A percentile compares a stretch with the other conserved stretches of the same genome.
Conservation (phyloP, 768 basidiomycete species). For the Amanita subjunquillea region DNA sequence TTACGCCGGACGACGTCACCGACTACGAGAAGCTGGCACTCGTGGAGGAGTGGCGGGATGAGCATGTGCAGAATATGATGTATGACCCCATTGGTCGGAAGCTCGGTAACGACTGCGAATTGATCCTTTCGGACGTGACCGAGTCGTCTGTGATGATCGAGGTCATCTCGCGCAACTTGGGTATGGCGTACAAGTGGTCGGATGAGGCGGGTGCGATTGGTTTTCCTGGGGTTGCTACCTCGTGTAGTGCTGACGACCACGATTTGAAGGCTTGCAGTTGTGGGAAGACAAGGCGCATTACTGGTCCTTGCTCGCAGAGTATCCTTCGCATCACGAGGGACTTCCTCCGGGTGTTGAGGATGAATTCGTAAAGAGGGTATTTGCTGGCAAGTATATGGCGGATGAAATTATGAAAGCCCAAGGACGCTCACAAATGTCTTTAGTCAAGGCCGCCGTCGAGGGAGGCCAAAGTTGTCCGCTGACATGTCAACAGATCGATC, state of each 20-base stretch:
- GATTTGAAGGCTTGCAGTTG: constrained; percentile 14
- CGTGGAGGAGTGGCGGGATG: constrained; percentile 24
- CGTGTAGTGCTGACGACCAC: neutral
- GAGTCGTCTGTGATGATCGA: constrained; percentile 23
- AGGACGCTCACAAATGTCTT: constrained; percentile 5
- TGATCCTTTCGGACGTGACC: constrained; percentile 28
- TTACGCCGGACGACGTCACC: constrained; percentile 30
- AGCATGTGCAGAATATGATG: constrained; percentile 24
- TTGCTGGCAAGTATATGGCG: constrained; percentile 17
- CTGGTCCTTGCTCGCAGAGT: constrained; percentile 33
- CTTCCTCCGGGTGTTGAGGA: constrained; percentile 25
- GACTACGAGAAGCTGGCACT: constrained; percentile 20
- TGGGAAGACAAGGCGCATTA: constrained; percentile 22
- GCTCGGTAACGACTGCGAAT: constrained; percentile 29
- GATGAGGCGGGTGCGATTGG: constrained; percentile 20
- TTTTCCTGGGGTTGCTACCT: neutral
- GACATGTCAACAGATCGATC: constrained; percentile 25
- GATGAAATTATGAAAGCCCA: neutral
- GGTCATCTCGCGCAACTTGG: constrained; percentile 25
- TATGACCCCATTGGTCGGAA: constrained; percentile 16
- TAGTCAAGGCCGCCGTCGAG: constrained; percentile 20
- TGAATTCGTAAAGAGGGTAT: constrained; percentile 22
- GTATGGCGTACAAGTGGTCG: constrained; percentile 24
- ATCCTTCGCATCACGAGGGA: constrained; percentile 27
- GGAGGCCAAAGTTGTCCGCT: constrained; percentile 25